Evolutionary conservation across 2,329 filamentous ascomycete genomes (phyloP).

Genomic region (Fusarium pseudograminearum): DNA sequence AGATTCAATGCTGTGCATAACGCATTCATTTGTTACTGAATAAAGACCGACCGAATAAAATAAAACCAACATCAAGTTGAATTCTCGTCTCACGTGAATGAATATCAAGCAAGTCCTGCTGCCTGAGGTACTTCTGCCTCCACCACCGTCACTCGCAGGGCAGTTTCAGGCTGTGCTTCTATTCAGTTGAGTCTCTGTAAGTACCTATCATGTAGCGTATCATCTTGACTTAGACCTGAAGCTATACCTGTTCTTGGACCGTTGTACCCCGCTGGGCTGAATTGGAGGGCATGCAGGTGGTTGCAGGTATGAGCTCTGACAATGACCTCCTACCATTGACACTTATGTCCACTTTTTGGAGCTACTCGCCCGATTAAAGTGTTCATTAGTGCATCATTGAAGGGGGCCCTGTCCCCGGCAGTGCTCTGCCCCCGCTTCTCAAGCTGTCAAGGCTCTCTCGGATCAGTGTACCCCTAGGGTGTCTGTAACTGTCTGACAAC

Average conservation of each 20-base stretch:
- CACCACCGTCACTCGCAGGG: background rate
- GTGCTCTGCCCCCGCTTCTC: constrained; percentile 3
- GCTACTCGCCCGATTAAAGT: constrained; percentile 7
- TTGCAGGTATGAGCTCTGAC: background rate
- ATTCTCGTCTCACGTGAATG: background rate
- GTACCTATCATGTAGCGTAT: background rate
- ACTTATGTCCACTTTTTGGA: background rate
- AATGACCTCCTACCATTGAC: background rate
- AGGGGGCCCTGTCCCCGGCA: background rate
- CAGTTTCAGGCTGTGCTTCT: background rate
- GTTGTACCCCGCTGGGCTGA: constrained; percentile 2
- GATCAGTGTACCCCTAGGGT: background rate
- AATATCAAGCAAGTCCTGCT: no score
- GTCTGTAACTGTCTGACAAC: background rate
- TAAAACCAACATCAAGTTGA: background rate
- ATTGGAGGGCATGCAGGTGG: background rate
- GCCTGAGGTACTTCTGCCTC: constrained; percentile 3
- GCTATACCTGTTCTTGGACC: background rate
- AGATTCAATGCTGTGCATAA: background rate
- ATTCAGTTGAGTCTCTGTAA: background rate
- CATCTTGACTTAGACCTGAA: background rate
- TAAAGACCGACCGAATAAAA: background rate
- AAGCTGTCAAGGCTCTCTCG: background rate
- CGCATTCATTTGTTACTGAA: background rate
- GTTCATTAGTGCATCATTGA: background rate